Evolutionary conservation across 1,139 yeast species (phyloP).

Genomic region (Yamadazyma atmosphaerica): DNA sequence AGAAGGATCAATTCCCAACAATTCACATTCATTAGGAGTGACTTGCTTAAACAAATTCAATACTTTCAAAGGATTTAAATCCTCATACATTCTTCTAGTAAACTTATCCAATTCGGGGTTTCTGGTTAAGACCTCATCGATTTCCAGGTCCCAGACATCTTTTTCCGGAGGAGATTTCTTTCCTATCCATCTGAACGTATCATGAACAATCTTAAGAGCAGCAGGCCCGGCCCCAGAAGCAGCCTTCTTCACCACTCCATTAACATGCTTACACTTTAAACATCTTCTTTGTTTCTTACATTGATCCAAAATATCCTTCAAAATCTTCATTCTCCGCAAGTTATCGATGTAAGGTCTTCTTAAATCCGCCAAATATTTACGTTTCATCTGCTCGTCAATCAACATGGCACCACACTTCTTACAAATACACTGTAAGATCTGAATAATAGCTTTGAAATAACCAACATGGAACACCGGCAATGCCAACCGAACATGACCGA

Average conservation of each 20-base stretch:
- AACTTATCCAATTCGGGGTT: conserved; percentile 90
- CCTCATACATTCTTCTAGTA: conserved; percentile 86
- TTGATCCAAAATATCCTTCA: conserved; percentile 83
- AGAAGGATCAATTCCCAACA: conserved; percentile 85
- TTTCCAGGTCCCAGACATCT: conserved; percentile 80
- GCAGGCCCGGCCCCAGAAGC: conserved; percentile 93
- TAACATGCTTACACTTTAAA: conserved; percentile 78
- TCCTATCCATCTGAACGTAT: conserved; percentile 93
- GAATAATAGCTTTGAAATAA: conserved; percentile 87
- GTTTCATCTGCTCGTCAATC: conserved; percentile 69
- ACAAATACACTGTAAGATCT: conserved; percentile 88
- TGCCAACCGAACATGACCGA: conserved; percentile 91
- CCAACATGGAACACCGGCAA: conserved; percentile 98
- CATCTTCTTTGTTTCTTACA: conserved; percentile 95
- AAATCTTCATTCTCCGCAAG: conserved; percentile 82
- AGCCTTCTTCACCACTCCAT: conserved; percentile 97
- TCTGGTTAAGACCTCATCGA: conserved; percentile 65
- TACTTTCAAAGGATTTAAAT: conserved; percentile 89
- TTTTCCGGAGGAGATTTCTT: conserved; percentile 87
- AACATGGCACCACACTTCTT: conserved; percentile 83
- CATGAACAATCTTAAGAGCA: conserved; percentile 91
- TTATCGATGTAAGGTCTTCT: conserved; percentile 90
- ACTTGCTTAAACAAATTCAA: conserved; percentile 85
- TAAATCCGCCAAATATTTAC: conserved; percentile 70
- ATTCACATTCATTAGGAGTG: conserved; percentile 83